These are phyloP conservation scores for Durio zibethinus DNA, from an alignment of 345 rosid species.

Conservation along the genomic window DNA sequence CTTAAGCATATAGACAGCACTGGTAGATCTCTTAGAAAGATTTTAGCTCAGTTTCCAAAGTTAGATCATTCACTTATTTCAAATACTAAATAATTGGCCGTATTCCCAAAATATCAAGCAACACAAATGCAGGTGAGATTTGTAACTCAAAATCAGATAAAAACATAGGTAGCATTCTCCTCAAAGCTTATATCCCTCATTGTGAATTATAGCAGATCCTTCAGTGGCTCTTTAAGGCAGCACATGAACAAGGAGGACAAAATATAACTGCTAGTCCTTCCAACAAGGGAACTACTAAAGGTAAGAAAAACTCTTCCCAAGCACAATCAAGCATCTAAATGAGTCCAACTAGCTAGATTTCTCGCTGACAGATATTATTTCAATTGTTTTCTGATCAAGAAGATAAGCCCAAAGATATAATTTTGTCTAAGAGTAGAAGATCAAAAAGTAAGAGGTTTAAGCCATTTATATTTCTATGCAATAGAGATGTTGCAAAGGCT, in stretches of 20 bases:
- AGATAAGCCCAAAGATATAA: constrained; percentile 28
- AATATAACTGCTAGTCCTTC: constrained; percentile 8
- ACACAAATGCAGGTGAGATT: constrained; percentile 63
- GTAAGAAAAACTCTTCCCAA: constrained; percentile 20
- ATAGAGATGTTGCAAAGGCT: constrained; percentile 55
- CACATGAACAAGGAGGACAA: constrained; percentile 34
- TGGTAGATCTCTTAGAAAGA: constrained; percentile 44
- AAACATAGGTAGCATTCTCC: not conserved
- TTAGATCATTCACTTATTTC: not conserved
- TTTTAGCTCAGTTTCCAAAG: not conserved
- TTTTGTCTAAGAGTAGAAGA: constrained; percentile 23
- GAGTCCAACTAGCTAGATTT: not conserved
- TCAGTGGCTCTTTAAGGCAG: constrained; percentile 47
- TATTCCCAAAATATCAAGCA: constrained; percentile 19
- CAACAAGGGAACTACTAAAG: constrained; percentile 8
- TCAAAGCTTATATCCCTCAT: not conserved
- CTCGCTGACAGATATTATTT: not conserved
- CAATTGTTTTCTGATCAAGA: constrained; percentile 27
- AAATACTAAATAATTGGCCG: constrained; percentile 1
- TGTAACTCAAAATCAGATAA: not conserved
- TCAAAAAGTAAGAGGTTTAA: constrained; percentile 18
- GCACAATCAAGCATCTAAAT: not conserved
- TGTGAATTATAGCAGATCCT: constrained; percentile 55
- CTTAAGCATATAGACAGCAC: constrained; percentile 46
- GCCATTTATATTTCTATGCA: constrained; percentile 40